phyloP scores from a whole-genome alignment of 1,284 basidiomycete genomes.

The Rugosomyces carneus region DNA sequence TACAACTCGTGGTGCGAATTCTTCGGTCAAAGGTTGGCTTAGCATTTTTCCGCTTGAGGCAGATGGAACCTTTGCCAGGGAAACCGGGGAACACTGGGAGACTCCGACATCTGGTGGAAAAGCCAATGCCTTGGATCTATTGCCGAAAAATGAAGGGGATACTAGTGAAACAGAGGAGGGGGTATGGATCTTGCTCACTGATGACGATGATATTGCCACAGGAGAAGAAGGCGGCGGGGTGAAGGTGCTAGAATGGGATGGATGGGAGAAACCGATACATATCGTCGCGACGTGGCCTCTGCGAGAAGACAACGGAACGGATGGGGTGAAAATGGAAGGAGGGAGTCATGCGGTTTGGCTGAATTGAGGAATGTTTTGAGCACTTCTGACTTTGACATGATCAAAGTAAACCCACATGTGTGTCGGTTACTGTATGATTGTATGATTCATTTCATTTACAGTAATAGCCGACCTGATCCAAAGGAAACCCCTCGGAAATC shows the following conservation, averaged over 20 bases:
- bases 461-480: too few species aligned
- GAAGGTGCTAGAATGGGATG: slow-evolving; percentile 41
- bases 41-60: slow-evolving; percentile 33
- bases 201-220: slow-evolving; percentile 35
- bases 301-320: slow-evolving; percentile 6
- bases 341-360: slow-evolving; percentile 44
- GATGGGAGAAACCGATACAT: slow-evolving; percentile 31
- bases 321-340: slow-evolving; percentile 27
- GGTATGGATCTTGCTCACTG: slow-evolving; percentile 36
- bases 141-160: slow-evolving; percentile 21
- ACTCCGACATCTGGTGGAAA: slow-evolving; percentile 42
- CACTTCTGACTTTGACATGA: neutral
- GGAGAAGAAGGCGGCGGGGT: slow-evolving; percentile 28
- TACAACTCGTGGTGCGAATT: slow-evolving; percentile 36
- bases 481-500: too few species aligned
- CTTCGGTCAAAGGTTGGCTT: slow-evolving; percentile 33
- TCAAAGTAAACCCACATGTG: too few species aligned
- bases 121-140: slow-evolving; percentile 40
- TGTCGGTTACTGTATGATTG: too few species aligned
- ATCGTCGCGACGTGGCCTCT: slow-evolving; percentile 36
- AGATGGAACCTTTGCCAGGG: slow-evolving; percentile 28
- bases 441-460: too few species aligned
- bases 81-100: slow-evolving; percentile 30
- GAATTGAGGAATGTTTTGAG: slow-evolving; percentile 22
- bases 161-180: slow-evolving; percentile 17